Conservation (phyloP, 768 basidiomycete species). For the Tephrocybe sp. region DNA sequence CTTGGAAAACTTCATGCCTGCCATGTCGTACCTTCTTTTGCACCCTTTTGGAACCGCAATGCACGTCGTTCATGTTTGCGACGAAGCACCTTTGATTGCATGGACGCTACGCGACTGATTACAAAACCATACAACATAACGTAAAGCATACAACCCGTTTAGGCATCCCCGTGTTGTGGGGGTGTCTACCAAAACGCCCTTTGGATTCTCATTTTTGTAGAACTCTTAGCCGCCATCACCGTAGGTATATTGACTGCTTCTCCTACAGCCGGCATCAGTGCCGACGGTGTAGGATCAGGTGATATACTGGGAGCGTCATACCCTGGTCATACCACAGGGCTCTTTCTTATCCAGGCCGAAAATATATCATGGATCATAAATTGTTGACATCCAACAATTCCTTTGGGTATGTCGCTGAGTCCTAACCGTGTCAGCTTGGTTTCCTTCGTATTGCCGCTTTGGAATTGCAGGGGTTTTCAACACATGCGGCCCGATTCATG, state of each 20-base stretch:
- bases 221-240: constrained; percentile 6
- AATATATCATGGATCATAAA: background rate
- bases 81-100: no score
- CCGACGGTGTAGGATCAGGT: constrained; percentile 7
- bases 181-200: background rate
- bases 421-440: background rate
- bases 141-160: background rate
- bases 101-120: background rate
- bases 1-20: constrained; percentile 1
- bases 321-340: background rate
- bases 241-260: constrained; percentile 1
- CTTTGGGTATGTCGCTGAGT: background rate
- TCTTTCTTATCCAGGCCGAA: constrained; percentile 1
- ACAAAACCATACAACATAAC: background rate
- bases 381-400: background rate
- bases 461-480: background rate
- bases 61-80: no score
- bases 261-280: background rate
- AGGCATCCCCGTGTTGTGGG: constrained; percentile 6
- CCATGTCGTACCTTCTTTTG: constrained; percentile 6
- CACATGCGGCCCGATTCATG: background rate
- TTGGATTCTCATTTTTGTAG: constrained; percentile 1
- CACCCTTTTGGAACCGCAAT: constrained; percentile 5
- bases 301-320: background rate
- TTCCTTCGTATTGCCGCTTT: background rate